Percentiles rank a stretch among this genome's conserved stretches.
These are phyloP conservation scores for Albizia julibrissin DNA, from an alignment of 306 rosid species.

Conservation along the genomic window DNA sequence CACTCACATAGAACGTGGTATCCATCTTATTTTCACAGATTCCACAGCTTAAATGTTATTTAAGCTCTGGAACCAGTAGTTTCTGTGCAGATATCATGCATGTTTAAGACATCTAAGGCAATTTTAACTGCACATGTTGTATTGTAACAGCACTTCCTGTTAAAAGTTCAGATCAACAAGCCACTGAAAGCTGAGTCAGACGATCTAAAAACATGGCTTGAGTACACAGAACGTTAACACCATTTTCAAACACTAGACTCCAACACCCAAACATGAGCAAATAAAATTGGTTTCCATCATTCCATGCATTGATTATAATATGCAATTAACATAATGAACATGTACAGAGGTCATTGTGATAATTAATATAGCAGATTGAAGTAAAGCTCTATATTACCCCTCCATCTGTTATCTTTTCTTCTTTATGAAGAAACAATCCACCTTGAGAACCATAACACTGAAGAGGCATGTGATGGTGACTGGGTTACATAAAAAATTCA, in stretches of 20 bases:
- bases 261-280: slow-evolving; percentile 14
- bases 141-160: neutral
- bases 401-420: slow-evolving; percentile 42
- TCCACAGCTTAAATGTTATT: neutral
- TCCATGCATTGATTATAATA: slow-evolving; percentile 22
- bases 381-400: slow-evolving; percentile 35
- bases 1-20: neutral
- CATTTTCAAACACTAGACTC: neutral
- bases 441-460: slow-evolving; percentile 63
- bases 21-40: neutral
- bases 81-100: neutral
- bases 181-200: neutral
- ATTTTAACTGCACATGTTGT: neutral
- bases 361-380: slow-evolving; percentile 30
- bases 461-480: slow-evolving; percentile 57
- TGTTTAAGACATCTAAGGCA: neutral
- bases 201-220: neutral
- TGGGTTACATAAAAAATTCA: slow-evolving; percentile 58
- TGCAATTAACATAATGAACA: slow-evolving; percentile 24
- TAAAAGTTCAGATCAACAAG: slow-evolving; percentile 12
- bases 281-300: neutral
- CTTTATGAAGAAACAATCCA: slow-evolving; percentile 44
- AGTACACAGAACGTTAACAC: neutral
- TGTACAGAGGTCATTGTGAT: slow-evolving; percentile 26
- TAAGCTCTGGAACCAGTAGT: slow-evolving; percentile 2